phyloP scores from a whole-genome alignment of 768 basidiomycete species.

The Pisolithus tinctorius region DNA sequence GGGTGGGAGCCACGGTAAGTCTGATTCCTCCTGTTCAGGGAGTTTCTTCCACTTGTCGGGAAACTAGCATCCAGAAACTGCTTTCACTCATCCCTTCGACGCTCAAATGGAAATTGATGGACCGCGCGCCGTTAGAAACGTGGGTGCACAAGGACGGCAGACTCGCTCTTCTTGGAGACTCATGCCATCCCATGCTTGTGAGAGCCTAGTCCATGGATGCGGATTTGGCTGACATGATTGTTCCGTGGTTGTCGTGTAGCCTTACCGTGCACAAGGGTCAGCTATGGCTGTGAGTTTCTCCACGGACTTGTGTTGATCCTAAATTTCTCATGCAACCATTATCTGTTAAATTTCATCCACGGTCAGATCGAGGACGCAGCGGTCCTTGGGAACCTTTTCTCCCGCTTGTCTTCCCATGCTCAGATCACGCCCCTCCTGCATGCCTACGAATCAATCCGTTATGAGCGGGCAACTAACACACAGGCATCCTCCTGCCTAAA shows the following conservation, averaged over 20 bases:
- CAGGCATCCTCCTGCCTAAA: constrained; percentile 46
- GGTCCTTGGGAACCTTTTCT: constrained; percentile 45
- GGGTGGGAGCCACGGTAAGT: constrained; percentile 44
- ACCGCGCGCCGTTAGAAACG: constrained; percentile 38
- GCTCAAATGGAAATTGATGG: constrained; percentile 42
- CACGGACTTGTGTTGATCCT: not conserved
- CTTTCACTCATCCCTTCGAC: constrained; percentile 39
- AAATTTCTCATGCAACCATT: not conserved
- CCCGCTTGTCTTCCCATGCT: constrained; percentile 32
- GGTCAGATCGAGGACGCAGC: constrained; percentile 30
- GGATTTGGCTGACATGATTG: not conserved
- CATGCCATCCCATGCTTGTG: constrained; percentile 51
- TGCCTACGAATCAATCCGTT: constrained; percentile 48
- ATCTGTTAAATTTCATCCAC: not conserved
- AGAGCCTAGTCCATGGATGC: not conserved
- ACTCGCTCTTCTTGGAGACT: constrained; percentile 45
- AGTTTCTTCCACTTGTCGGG: constrained; percentile 2
- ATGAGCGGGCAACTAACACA: constrained; percentile 40
- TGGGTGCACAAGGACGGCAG: constrained; percentile 43
- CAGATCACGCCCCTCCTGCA: constrained; percentile 42
- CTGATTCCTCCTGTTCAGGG: not conserved
- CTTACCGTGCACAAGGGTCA: constrained; percentile 49
- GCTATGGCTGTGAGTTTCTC: constrained; percentile 39
- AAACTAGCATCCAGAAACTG: constrained; percentile 38
- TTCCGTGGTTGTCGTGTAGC: constrained; percentile 19